Evolutionary conservation across 1,139 yeast species (phyloP).

Genomic region (Eremothecium gossypii): DNA sequence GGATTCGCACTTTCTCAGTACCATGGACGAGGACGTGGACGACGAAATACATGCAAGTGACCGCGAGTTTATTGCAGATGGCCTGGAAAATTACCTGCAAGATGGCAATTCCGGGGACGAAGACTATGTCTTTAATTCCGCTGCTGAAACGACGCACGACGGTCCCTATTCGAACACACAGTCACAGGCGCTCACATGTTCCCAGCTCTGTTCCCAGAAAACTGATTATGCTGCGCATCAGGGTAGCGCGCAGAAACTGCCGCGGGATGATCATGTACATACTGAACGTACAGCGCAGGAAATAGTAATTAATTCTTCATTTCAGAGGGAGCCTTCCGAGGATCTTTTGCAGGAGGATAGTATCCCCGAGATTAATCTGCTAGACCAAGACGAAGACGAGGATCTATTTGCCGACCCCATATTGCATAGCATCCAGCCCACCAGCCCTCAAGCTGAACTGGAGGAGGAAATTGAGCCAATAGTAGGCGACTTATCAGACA

Average conservation of each 20-base stretch:
- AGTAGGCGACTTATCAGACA: conserved; percentile 18
- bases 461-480: not conserved
- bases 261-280: no score
- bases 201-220: no score
- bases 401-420: conserved; percentile 7
- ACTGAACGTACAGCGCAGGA: not conserved
- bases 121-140: conserved; percentile 6
- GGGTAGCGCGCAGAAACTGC: no score
- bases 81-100: conserved; percentile 9
- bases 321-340: not conserved
- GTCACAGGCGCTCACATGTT: not conserved
- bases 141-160: conserved; percentile 3
- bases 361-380: conserved; percentile 4
- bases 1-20: conserved; percentile 23
- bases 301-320: conserved; percentile 8
- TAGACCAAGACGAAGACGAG: conserved; percentile 7
- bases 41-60: conserved; percentile 22
- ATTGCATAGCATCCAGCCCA: not conserved
- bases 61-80: conserved; percentile 25
- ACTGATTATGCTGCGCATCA: no score
- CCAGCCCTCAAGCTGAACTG: not conserved
- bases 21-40: conserved; percentile 22
- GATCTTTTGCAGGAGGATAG: not conserved
- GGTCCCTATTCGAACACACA: conserved; percentile 1
- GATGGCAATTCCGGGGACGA: conserved; percentile 14